Conservation (phyloP, 805 yeast species). For the Starmerella apis region DNA sequence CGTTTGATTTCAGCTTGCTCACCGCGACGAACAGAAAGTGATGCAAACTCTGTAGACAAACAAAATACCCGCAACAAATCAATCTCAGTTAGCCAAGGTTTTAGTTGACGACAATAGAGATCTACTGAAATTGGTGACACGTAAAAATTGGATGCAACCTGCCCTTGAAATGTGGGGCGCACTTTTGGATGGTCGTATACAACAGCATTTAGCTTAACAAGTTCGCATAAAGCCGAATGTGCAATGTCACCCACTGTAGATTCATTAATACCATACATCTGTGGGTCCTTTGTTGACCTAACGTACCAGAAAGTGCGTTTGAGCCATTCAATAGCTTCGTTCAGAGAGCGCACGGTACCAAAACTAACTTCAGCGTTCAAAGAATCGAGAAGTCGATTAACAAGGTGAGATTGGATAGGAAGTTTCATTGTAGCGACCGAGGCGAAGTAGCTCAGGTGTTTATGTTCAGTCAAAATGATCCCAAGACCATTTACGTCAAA, state of each 20-base stretch:
- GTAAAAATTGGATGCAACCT: conserved; percentile 77
- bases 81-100: conserved; percentile 54
- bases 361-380: conserved; percentile 79
- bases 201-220: conserved; percentile 49
- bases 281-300: conserved; percentile 66
- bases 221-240: conserved; percentile 61
- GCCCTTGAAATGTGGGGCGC: conserved; percentile 60
- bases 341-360: conserved; percentile 50
- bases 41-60: conserved; percentile 72
- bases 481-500: conserved; percentile 91
- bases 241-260: conserved; percentile 41
- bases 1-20: conserved; percentile 66
- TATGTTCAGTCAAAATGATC: conserved; percentile 76
- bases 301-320: conserved; percentile 67
- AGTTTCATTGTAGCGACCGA: conserved; percentile 84
- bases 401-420: conserved; percentile 83
- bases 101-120: conserved; percentile 50
- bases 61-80: conserved; percentile 74
- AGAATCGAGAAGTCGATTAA: conserved; percentile 57
- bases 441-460: conserved; percentile 75
- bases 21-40: conserved; percentile 75
- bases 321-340: conserved; percentile 73
- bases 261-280: conserved; percentile 45
- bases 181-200: conserved; percentile 46
- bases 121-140: conserved; percentile 65